A percentile compares a stretch with the other conserved stretches of the same genome.
Conservation (phyloP, 1,284 basidiomycete species). For the Phlebopus sp. region DNA sequence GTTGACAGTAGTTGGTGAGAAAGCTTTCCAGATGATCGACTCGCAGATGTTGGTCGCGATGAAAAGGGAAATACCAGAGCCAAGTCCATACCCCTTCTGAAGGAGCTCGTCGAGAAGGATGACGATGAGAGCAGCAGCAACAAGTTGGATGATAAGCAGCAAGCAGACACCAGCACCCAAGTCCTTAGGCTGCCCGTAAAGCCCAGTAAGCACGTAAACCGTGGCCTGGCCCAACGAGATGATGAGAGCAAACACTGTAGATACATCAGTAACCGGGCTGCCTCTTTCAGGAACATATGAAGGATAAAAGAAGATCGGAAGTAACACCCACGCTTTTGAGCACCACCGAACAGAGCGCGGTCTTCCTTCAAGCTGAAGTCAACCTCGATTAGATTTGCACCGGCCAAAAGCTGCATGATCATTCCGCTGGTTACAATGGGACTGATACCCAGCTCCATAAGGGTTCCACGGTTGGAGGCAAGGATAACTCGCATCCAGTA, state of each 20-base stretch:
- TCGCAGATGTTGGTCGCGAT: conserved; percentile 99
- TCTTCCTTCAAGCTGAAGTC: conserved; percentile 98
- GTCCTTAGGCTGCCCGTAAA: conserved; percentile 93
- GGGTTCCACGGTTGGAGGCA: conserved; percentile 95
- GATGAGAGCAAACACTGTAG: conserved; percentile 89
- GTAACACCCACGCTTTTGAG: conserved; percentile 84
- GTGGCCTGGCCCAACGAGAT: conserved; percentile 97
- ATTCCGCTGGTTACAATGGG: conserved; percentile 98
- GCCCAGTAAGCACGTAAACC: conserved; percentile 95
- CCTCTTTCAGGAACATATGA: background rate
- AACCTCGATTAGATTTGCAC: conserved; percentile 96
- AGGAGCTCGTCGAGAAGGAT: conserved; percentile 98
- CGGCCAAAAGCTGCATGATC: conserved; percentile 99
- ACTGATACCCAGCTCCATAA: conserved; percentile 98
- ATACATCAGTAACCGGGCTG: conserved; percentile 1
- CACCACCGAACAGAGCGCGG: conserved; percentile 91
- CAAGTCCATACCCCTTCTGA: conserved; percentile 98
- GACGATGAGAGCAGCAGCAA: conserved; percentile 93
- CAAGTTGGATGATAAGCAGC: conserved; percentile 92
- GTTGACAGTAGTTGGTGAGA: conserved; percentile 97
- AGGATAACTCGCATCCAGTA: conserved; percentile 99
- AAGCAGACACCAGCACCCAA: conserved; percentile 96
- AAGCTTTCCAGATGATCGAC: conserved; percentile 99
- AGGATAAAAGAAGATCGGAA: background rate
- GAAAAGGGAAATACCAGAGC: conserved; percentile 97